A percentile compares a stretch with the other conserved stretches of the same genome.
phyloP scores from a whole-genome alignment of 2,329 filamentous ascomycete genomes.

The Aspergillus fumigatiaffinis region DNA sequence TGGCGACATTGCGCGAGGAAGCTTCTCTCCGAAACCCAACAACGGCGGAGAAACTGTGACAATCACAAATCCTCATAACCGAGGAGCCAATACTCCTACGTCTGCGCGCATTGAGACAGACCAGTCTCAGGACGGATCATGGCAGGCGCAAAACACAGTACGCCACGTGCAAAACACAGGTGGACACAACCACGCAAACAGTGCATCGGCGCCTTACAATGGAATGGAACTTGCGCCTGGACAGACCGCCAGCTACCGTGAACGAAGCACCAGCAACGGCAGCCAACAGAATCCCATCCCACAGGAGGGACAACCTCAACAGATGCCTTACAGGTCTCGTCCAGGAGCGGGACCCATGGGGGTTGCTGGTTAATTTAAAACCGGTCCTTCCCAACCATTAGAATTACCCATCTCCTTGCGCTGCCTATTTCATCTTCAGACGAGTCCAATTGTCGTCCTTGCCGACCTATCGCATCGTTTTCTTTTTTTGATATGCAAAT shows the following conservation, averaged over 20 bases:
- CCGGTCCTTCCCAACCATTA: conserved; percentile 10
- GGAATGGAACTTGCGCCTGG: conserved; percentile 24
- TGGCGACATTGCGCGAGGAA: conserved; percentile 70
- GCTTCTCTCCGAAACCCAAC: conserved; percentile 53
- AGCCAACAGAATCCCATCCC: conserved; percentile 26
- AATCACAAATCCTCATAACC: conserved; percentile 37
- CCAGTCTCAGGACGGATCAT: conserved; percentile 63
- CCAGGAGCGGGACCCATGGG: conserved; percentile 38
- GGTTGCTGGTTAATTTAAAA: conserved; percentile 29
- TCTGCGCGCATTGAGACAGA: conserved; percentile 78
- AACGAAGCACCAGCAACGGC: conserved; percentile 33
- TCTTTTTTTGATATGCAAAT: conserved; percentile 7
- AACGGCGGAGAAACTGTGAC: conserved; percentile 52
- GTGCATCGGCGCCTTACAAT: conserved; percentile 16
- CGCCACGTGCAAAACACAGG: conserved; percentile 61
- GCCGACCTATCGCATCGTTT: not conserved
- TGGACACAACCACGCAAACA: conserved; percentile 30
- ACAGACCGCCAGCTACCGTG: conserved; percentile 26
- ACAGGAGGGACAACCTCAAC: conserved; percentile 30
- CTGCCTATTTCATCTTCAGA: conserved; percentile 10
- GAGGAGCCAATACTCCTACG: conserved; percentile 42
- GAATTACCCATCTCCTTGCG: conserved; percentile 6
- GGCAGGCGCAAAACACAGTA: conserved; percentile 80
- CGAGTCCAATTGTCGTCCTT: conserved; percentile 3
- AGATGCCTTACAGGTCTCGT: conserved; percentile 35